Conservation (phyloP, 2,329 filamentous ascomycete species). For the Akanthomyces lecanii region DNA sequence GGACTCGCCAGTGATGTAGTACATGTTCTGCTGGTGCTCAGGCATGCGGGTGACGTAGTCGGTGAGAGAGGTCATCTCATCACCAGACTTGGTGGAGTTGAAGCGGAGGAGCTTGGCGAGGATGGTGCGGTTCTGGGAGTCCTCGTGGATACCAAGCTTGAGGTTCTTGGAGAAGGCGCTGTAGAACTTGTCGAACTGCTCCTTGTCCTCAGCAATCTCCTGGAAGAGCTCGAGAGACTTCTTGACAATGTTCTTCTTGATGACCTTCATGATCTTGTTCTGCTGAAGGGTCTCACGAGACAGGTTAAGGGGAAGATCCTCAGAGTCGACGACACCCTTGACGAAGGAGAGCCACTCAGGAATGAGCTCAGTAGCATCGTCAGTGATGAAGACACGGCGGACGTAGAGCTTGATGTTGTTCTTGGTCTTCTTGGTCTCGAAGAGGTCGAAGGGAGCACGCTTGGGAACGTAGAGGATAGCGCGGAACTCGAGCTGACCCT, state of each 20-base stretch:
- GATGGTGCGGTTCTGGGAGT: conserved; percentile 87
- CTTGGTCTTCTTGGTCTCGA: conserved; percentile 99
- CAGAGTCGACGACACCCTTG: conserved; percentile 99
- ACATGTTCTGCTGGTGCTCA: conserved; percentile 99
- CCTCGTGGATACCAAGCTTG: conserved; percentile 99
- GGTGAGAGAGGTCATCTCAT: conserved; percentile 87
- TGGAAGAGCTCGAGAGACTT: conserved; percentile 99
- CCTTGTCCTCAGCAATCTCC: conserved; percentile 98
- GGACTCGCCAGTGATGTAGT: conserved; percentile 99
- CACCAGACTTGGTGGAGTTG: conserved; percentile 98
- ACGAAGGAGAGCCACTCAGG: conserved; percentile 99
- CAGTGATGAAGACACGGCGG: conserved; percentile 99
- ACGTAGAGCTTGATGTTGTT: conserved; percentile 99
- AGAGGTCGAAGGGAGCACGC: conserved; percentile 98
- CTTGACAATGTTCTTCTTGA: conserved; percentile 99
- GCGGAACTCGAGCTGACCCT: conserved; percentile 99
- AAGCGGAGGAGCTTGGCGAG: conserved; percentile 99
- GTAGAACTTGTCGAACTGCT: conserved; percentile 99
- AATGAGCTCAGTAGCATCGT: conserved; percentile 97
- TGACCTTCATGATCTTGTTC: conserved; percentile 99
- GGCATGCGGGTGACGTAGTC: conserved; percentile 99
- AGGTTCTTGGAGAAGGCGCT: conserved; percentile 99
- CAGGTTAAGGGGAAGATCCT: conserved; percentile 98
- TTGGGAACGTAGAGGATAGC: conserved; percentile 99
- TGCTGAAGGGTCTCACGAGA: conserved; percentile 99